phyloP scores from a whole-genome alignment of 768 basidiomycete species.

The Tricholoma matsutake region DNA sequence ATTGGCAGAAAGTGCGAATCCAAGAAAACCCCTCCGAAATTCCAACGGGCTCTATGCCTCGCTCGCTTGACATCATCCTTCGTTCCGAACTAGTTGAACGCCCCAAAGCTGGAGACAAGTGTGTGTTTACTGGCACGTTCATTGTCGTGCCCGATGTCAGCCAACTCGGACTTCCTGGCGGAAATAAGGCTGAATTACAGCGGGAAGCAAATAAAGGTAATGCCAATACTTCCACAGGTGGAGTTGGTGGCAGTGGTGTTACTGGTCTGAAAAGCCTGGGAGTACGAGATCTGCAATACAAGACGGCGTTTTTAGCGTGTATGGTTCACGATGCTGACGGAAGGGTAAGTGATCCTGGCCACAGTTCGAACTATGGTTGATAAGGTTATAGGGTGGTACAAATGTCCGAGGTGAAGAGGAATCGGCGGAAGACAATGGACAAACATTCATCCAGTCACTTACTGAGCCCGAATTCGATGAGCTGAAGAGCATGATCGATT shows the following conservation, averaged over 20 bases:
- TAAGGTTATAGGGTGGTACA: slow-evolving; percentile 58
- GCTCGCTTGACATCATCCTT: slow-evolving; percentile 93
- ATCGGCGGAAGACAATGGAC: slow-evolving; percentile 68
- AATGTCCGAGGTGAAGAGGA: slow-evolving; percentile 92
- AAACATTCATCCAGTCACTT: slow-evolving; percentile 83
- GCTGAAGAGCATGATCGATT: slow-evolving; percentile 89
- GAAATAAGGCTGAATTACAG: slow-evolving; percentile 87
- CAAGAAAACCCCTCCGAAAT: slow-evolving; percentile 99
- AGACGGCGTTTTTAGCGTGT: slow-evolving; percentile 97
- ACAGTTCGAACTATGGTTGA: neutral
- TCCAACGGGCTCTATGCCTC: slow-evolving; percentile 97
- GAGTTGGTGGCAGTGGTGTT: slow-evolving; percentile 76
- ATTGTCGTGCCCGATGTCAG: slow-evolving; percentile 98
- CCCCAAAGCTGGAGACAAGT: slow-evolving; percentile 99
- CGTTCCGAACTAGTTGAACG: slow-evolving; percentile 95
- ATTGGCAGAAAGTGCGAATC: slow-evolving; percentile 99
- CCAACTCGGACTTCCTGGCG: slow-evolving; percentile 92
- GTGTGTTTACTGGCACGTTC: slow-evolving; percentile 96
- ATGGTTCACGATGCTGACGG: slow-evolving; percentile 94
- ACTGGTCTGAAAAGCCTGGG: slow-evolving; percentile 93
- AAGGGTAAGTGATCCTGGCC: slow-evolving; percentile 52
- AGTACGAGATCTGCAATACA: slow-evolving; percentile 94
- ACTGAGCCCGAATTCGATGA: slow-evolving; percentile 96
- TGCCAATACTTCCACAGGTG: slow-evolving; percentile 55
- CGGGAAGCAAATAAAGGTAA: slow-evolving; percentile 75